Conservation (phyloP, 2,329 filamentous ascomycete species). For the Gyromitra esculenta region DNA sequence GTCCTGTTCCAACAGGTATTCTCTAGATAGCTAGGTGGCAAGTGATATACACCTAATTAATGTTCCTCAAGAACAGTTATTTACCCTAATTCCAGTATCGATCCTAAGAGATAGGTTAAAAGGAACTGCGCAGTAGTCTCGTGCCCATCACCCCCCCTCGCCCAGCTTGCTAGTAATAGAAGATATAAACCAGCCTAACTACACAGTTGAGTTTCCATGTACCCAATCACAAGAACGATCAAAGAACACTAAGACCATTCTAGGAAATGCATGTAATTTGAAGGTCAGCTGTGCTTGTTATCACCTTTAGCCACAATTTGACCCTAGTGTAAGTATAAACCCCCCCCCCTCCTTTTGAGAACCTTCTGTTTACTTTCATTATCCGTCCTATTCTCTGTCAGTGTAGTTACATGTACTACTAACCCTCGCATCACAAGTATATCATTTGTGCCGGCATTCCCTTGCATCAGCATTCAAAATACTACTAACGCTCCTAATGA, state of each 20-base stretch:
- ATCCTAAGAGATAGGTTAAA: not conserved
- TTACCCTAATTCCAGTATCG: not conserved
- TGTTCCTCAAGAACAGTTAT: no score
- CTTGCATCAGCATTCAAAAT: no score
- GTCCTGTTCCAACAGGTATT: not conserved
- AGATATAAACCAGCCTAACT: not conserved
- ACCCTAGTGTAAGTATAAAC: not conserved
- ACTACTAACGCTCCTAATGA: no score
- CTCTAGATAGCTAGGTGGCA: not conserved
- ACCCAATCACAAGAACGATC: not conserved
- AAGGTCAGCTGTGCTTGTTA: not conserved
- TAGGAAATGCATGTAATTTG: not conserved
- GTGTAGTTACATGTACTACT: no score
- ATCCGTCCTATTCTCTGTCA: not conserved
- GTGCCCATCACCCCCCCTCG: not conserved
- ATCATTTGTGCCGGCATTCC: no score
- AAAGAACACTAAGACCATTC: not conserved
- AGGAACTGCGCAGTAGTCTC: not conserved
- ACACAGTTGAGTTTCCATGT: not conserved
- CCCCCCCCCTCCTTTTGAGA: not conserved
- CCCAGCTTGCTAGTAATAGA: not conserved
- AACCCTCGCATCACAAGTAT: no score
- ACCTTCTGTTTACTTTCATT: not conserved
- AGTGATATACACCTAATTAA: no score
- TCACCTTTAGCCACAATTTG: not conserved